Base-by-base conservation (phyloP, 2,329 filamentous ascomycete genomes). In the Calonectria henricotiae region DNA sequence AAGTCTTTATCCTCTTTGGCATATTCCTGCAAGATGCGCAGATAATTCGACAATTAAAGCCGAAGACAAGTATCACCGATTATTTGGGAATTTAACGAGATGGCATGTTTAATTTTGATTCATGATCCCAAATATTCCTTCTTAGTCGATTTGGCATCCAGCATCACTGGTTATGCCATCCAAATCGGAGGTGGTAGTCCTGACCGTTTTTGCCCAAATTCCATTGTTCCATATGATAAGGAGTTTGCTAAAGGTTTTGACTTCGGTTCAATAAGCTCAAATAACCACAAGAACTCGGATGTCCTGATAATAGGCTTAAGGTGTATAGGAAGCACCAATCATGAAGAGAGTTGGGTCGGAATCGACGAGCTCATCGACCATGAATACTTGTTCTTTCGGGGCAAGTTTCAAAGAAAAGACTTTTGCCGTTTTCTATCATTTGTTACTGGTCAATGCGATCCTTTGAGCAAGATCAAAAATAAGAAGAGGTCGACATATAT, bases 381-480 rank as follows among this genome's bases (percentile, higher is more conserved):
- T 25, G 70, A 72, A 32, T 72, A 72, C 37, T 55, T 68, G 1
- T 72, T 72, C 46, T 43, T 44, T 27, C 46, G 46, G 4, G 46
- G 39, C 12, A 72, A 58, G 25, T 70, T 70, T 30, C 62, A 65
- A 1, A 41, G 60, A 7, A 70, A 54, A 17, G 70, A 65, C 15
- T 70, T 72, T 39, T 70, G 60, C 13, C 51, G 70, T 12, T 72
- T 72, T n/a, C 41, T 72, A 4, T 43, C 68, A 5, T 69, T 70
- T 3, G 37, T 72, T 17, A 70, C 64, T 5, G 70, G 70, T 15
- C 70, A 70, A 13, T 49, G 23, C 7, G 35, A 72, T 9, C 32
- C 68, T 30, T 54, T 72, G 7, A 17, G 32, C 3, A 25, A 27
- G 5, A 70, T 72, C 8, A 70, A 64, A n/a, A 62, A n/a, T 2